Percentiles rank a stretch among this genome's conserved stretches.
Evolutionary conservation across 2,329 filamentous ascomycete genomes (phyloP).

Genomic region (Aspergillus sp.): DNA sequence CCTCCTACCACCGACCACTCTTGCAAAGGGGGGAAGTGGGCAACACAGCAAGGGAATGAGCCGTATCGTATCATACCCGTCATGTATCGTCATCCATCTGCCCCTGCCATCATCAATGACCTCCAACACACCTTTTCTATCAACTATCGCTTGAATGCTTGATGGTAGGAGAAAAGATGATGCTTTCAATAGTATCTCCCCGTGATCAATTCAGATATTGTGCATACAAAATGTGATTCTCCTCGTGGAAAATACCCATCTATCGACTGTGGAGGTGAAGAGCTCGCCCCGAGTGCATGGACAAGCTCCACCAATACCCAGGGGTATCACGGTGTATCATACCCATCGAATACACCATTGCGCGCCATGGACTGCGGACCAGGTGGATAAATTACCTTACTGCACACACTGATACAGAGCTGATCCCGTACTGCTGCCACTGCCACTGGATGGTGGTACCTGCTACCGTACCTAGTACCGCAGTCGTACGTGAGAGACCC

Average conservation of each 20-base stretch:
- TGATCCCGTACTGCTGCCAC: background rate
- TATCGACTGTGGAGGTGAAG: too few relatives aligned
- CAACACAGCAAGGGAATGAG: conserved; percentile 27
- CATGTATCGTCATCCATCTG: background rate
- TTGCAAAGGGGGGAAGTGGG: conserved; percentile 23
- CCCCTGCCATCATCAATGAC: background rate
- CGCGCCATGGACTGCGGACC: background rate
- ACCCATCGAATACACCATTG: too few relatives aligned
- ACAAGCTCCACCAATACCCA: too few relatives aligned
- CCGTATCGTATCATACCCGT: conserved; percentile 17
- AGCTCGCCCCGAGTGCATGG: too few relatives aligned
- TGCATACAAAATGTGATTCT: too few relatives aligned
- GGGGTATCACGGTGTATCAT: too few relatives aligned
- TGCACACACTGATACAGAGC: background rate
- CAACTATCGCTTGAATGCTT: background rate
- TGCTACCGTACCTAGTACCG: too few relatives aligned
- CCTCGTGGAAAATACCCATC: too few relatives aligned
- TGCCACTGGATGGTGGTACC: background rate
- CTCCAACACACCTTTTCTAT: background rate
- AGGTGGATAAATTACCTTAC: conserved; percentile 5
- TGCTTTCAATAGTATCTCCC: too few relatives aligned
- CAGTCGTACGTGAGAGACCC: background rate
- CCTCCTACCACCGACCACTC: background rate
- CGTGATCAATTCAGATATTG: too few relatives aligned
- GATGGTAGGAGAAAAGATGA: too few relatives aligned